Conservation (phyloP, 306 rosid genomes). For the Cucurbita ficifolia region DNA sequence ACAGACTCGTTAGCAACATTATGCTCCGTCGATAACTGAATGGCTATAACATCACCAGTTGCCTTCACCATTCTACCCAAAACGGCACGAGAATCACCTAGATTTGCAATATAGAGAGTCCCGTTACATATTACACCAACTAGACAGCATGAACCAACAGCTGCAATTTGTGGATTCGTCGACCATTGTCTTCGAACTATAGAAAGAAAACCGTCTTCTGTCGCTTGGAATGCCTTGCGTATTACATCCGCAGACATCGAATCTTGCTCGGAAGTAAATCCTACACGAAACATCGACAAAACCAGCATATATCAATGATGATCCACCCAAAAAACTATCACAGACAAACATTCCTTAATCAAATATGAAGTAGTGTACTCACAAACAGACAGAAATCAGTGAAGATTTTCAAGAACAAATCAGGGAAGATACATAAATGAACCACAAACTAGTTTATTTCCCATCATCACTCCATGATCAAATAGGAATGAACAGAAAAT, state of each 20-base stretch:
- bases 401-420: background rate
- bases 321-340: background rate
- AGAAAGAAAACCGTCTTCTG: conserved; percentile 75
- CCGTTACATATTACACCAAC: conserved; percentile 67
- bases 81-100: conserved; percentile 88
- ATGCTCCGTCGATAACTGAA: conserved; percentile 65
- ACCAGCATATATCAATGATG: background rate
- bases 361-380: background rate
- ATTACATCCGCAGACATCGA: conserved; percentile 65
- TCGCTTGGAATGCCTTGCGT: conserved; percentile 80
- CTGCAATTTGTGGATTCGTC: conserved; percentile 64
- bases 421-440: background rate
- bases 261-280: conserved; percentile 68
- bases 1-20: conserved; percentile 61
- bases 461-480: background rate
- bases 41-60: conserved; percentile 70
- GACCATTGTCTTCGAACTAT: conserved; percentile 59
- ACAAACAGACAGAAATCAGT: background rate
- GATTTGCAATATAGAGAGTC: conserved; percentile 58
- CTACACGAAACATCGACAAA: conserved; percentile 26
- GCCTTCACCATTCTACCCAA: conserved; percentile 66
- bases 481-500: background rate
- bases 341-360: background rate
- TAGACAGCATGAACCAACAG: conserved; percentile 91
- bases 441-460: background rate